Evolutionary conservation across 805 yeast genomes (phyloP).

Genomic region (Hermanozyma aechmeae): DNA sequence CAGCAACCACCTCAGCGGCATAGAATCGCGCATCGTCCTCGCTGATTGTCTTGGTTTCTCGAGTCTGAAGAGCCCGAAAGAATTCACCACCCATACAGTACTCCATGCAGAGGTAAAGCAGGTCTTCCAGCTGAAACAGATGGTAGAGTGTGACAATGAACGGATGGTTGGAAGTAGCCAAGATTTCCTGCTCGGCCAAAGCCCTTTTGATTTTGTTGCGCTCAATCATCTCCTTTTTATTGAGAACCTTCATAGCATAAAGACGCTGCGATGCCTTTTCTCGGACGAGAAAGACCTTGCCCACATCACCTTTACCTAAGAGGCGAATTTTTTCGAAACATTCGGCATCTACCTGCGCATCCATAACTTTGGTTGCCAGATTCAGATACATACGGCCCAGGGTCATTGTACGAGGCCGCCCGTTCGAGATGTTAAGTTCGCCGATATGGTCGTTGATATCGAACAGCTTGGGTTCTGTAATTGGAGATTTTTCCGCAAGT

Average conservation of each 20-base stretch:
- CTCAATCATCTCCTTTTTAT: slow-evolving; percentile 88
- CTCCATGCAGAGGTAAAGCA: slow-evolving; percentile 91
- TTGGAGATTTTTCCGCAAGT: slow-evolving; percentile 14
- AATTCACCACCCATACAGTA: slow-evolving; percentile 99
- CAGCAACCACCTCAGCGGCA: slow-evolving; percentile 96
- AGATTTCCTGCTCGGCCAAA: slow-evolving; percentile 91
- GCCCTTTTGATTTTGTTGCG: slow-evolving; percentile 93
- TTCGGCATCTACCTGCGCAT: slow-evolving; percentile 75
- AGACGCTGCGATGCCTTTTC: slow-evolving; percentile 67
- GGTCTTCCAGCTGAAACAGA: slow-evolving; percentile 91
- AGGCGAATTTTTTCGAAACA: slow-evolving; percentile 84
- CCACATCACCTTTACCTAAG: slow-evolving; percentile 97
- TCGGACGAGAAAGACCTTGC: slow-evolving; percentile 86
- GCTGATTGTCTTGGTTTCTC: slow-evolving; percentile 73
- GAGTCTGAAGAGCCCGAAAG: slow-evolving; percentile 88
- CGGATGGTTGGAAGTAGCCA: slow-evolving; percentile 94
- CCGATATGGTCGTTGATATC: slow-evolving; percentile 35
- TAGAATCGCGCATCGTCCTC: slow-evolving; percentile 90
- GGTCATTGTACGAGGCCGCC: slow-evolving; percentile 30
- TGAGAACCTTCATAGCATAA: slow-evolving; percentile 88
- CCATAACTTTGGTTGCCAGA: slow-evolving; percentile 62
- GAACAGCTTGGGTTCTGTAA: slow-evolving; percentile 21
- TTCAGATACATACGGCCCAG: slow-evolving; percentile 58
- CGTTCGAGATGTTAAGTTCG: slow-evolving; percentile 23
- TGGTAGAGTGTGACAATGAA: slow-evolving; percentile 94